Evolutionary conservation across 2,329 filamentous ascomycete species (phyloP).

Genomic region (Colletotrichum abscissum): DNA sequence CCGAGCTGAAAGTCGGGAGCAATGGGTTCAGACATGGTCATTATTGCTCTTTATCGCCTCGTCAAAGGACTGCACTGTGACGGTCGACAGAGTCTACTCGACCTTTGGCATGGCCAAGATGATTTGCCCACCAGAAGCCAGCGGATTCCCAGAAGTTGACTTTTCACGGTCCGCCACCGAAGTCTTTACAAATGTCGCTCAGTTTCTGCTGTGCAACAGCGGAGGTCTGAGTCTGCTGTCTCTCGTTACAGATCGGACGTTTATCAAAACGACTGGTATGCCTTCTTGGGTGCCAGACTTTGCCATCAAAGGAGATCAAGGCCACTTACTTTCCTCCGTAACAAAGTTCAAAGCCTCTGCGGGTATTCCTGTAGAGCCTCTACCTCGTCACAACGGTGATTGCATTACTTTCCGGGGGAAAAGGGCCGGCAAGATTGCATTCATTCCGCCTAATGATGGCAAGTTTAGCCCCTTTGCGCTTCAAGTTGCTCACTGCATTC

Average conservation of each 20-base stretch:
- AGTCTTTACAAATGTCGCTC: not conserved
- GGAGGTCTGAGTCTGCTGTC: not conserved
- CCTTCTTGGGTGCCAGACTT: not conserved
- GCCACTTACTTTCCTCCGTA: not conserved
- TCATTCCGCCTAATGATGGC: not conserved
- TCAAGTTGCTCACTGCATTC: not conserved
- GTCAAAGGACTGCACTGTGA: not conserved
- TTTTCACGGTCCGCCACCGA: not conserved
- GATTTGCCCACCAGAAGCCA: not conserved
- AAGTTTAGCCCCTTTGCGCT: not conserved
- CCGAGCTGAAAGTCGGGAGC: not conserved
- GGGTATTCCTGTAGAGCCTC: not conserved
- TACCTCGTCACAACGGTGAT: not conserved
- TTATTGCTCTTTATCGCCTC: not conserved
- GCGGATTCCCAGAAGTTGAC: not conserved
- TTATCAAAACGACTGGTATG: not conserved
- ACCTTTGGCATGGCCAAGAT: not conserved
- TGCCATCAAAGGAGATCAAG: not conserved
- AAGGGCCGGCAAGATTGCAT: not conserved
- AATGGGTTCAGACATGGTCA: not conserved
- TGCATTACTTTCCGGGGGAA: not conserved
- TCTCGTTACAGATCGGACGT: not conserved
- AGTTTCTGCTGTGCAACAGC: not conserved
- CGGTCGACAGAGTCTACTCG: not conserved
- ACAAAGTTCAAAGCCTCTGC: not conserved